Conservation (phyloP, 805 yeast genomes). For the Spencermartinsiella europaea region DNA sequence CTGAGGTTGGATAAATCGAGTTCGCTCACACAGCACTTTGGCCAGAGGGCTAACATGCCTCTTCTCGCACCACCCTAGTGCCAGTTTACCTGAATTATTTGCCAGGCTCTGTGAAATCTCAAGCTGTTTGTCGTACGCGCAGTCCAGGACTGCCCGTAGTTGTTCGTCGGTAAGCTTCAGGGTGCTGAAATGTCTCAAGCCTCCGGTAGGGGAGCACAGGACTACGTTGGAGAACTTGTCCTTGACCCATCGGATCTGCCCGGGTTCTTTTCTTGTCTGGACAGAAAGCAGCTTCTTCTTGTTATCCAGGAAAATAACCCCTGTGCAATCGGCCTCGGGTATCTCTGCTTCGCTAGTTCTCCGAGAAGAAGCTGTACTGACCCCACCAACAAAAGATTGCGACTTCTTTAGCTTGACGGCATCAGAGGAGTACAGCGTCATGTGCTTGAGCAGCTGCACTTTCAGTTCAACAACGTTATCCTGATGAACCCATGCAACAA, state of each 20-base stretch:
- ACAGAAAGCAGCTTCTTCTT: conserved; percentile 33
- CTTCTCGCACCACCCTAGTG: conserved; percentile 33
- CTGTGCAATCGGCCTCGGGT: conserved; percentile 18
- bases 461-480: conserved; percentile 55
- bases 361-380: conserved; percentile 12
- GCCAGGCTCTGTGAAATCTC: conserved; percentile 10
- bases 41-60: conserved; percentile 27
- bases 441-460: conserved; percentile 41
- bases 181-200: conserved; percentile 30
- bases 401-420: conserved; percentile 4
- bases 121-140: conserved; percentile 5
- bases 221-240: conserved; percentile 17
- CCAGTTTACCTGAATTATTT: conserved; percentile 24
- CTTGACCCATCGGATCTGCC: conserved; percentile 29
- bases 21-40: conserved; percentile 21
- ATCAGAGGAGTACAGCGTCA: conserved; percentile 33
- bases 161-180: conserved; percentile 14
- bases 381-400: conserved; percentile 4
- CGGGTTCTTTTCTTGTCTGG: conserved; percentile 36
- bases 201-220: conserved; percentile 36
- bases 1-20: conserved; percentile 21
- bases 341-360: conserved; percentile 17
- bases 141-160: conserved; percentile 1
- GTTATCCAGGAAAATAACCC: conserved; percentile 34
- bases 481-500: conserved; percentile 51